Evolutionary conservation across 495 filamentous ascomycete species (phyloP).

Genomic region (Hypoxylon perforatum): DNA sequence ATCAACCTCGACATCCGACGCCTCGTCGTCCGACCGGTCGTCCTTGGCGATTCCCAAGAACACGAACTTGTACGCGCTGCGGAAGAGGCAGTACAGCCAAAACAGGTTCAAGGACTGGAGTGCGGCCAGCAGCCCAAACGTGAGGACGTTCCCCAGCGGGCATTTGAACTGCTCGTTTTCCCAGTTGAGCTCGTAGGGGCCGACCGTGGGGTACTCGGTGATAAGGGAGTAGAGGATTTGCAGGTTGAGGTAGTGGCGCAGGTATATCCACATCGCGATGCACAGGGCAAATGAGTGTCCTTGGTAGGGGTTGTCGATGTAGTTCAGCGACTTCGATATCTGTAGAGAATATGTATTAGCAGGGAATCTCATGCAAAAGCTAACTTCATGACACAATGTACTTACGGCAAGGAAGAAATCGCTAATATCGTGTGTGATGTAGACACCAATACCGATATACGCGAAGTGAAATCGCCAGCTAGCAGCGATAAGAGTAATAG

Average conservation of each 20-base stretch:
- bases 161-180: slow-evolving; percentile 86
- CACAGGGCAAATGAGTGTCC: slow-evolving; percentile 87
- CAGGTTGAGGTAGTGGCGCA: slow-evolving; percentile 91
- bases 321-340: slow-evolving; percentile 95
- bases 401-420: slow-evolving; percentile 97
- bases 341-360: slow-evolving; percentile 46
- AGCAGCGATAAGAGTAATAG: slow-evolving; percentile 81
- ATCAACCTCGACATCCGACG: slow-evolving; percentile 59
- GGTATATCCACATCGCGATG: slow-evolving; percentile 87
- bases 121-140: slow-evolving; percentile 73
- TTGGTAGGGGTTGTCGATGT: slow-evolving; percentile 80
- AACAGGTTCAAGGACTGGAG: slow-evolving; percentile 87
- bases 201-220: slow-evolving; percentile 88
- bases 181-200: slow-evolving; percentile 89
- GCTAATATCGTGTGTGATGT: slow-evolving; percentile 94
- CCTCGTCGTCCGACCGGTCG: slow-evolving; percentile 61
- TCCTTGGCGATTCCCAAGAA: slow-evolving; percentile 61
- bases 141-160: slow-evolving; percentile 77
- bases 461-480: slow-evolving; percentile 99
- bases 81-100: slow-evolving; percentile 85
- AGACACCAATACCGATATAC: slow-evolving; percentile 95
- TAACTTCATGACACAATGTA: slow-evolving; percentile 18
- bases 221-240: slow-evolving; percentile 85
- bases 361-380: background rate
- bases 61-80: slow-evolving; percentile 71